phyloP scores from a whole-genome alignment of 306 rosid genomes.

The Vigna unguiculata region DNA sequence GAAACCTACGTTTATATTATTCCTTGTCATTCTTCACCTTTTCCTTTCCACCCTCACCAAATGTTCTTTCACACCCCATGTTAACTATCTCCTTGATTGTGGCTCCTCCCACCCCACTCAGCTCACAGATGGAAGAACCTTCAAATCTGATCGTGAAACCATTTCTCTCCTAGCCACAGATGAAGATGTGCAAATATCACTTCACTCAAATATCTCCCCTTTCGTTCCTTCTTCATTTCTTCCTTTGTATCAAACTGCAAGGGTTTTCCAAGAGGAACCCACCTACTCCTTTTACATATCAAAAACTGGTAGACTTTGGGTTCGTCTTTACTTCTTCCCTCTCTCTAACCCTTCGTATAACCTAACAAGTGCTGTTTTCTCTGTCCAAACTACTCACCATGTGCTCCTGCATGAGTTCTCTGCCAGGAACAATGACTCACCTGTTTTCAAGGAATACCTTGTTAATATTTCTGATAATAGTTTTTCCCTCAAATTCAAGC shows the following conservation, averaged over 20 bases:
- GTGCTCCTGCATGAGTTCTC: conserved; percentile 75
- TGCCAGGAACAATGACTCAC: conserved; percentile 34
- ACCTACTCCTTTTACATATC: conserved; percentile 68
- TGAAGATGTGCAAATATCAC: conserved; percentile 60
- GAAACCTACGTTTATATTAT: conserved; percentile 44
- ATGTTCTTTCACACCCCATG: conserved; percentile 55
- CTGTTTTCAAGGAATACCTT: conserved; percentile 71
- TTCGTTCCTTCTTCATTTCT: conserved; percentile 48
- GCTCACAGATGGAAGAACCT: conserved; percentile 67
- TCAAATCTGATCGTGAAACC: conserved; percentile 77
- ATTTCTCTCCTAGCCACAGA: conserved; percentile 64
- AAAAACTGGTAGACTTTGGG: conserved; percentile 63
- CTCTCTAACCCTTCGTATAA: conserved; percentile 56
- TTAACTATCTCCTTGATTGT: conserved; percentile 74
- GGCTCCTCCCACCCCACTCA: conserved; percentile 59
- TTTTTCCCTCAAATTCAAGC: conserved; percentile 71
- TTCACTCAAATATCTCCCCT: conserved; percentile 49
- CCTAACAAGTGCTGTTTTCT: conserved; percentile 62
- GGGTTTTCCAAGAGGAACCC: conserved; percentile 63
- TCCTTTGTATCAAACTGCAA: conserved; percentile 62
- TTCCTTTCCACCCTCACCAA: conserved; percentile 23
- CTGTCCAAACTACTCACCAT: conserved; percentile 55
- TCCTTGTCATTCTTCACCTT: conserved; percentile 28
- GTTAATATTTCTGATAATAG: conserved; percentile 51
- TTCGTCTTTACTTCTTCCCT: conserved; percentile 87